These are phyloP conservation scores for Decorospora gaudefroyi DNA, from an alignment of 2,329 filamentous ascomycete species.

Conservation along the genomic window DNA sequence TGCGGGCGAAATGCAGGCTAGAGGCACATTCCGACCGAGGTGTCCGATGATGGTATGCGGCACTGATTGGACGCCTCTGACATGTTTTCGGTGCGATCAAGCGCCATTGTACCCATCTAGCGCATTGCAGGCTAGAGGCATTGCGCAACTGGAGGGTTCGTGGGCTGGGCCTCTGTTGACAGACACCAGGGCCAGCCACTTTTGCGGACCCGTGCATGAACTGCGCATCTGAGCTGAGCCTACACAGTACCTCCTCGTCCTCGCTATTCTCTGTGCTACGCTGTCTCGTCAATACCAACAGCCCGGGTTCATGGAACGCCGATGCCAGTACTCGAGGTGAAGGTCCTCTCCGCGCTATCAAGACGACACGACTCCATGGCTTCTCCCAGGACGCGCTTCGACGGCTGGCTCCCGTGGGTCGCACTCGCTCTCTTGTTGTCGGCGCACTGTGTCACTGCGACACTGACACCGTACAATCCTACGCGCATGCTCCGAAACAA, in stretches of 20 bases:
- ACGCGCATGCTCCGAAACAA: slow-evolving; percentile 68
- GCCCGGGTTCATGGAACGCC: slow-evolving; percentile 24
- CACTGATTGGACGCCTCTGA: slow-evolving; percentile 19
- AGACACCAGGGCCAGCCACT: slow-evolving; percentile 39
- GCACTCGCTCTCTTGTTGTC: slow-evolving; percentile 10
- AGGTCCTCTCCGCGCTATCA: slow-evolving; percentile 19
- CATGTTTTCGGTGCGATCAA: slow-evolving; percentile 18
- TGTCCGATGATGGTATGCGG: not conserved
- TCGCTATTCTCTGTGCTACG: slow-evolving; percentile 23
- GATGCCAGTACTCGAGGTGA: slow-evolving; percentile 26
- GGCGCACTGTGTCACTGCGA: slow-evolving; percentile 24
- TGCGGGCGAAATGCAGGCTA: not conserved
- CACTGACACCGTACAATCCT: slow-evolving; percentile 73
- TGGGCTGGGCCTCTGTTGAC: slow-evolving; percentile 42
- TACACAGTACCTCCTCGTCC: no score
- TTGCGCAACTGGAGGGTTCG: slow-evolving; percentile 30
- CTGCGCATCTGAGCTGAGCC: slow-evolving; percentile 32
- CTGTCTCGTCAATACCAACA: slow-evolving; percentile 12
- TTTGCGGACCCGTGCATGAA: slow-evolving; percentile 40
- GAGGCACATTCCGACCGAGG: not conserved
- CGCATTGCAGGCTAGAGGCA: no score
- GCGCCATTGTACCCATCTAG: slow-evolving; percentile 18
- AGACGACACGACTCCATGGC: slow-evolving; percentile 9
- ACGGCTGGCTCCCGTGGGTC: slow-evolving; percentile 6
- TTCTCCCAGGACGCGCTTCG: slow-evolving; percentile 3